These are phyloP conservation scores for Cladophialophora chaetospira DNA, from an alignment of 2,329 filamentous ascomycete species.

Conservation along the genomic window DNA sequence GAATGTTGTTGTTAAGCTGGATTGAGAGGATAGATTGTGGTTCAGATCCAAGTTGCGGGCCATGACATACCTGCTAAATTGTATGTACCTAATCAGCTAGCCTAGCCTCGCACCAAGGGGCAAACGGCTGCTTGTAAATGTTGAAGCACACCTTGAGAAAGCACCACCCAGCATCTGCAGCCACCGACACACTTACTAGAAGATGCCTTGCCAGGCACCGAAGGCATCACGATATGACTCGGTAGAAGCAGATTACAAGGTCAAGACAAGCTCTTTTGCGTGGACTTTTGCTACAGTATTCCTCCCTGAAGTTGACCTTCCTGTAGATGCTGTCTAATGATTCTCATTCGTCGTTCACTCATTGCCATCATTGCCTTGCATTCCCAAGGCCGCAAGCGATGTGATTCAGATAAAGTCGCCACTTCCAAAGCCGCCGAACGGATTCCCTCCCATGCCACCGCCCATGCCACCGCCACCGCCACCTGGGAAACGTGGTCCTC, in stretches of 20 bases:
- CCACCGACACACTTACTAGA: too few relatives aligned
- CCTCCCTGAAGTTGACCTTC: not conserved
- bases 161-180: too few relatives aligned
- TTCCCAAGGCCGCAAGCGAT: not conserved
- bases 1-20: not conserved
- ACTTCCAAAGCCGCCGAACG: conserved; percentile 62
- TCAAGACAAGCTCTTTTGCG: too few relatives aligned
- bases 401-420: conserved; percentile 56
- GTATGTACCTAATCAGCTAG: not conserved
- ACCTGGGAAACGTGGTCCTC: conserved; percentile 49
- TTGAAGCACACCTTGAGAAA: too few relatives aligned
- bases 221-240: too few relatives aligned
- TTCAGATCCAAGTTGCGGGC: not conserved
- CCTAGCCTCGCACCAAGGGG: not conserved
- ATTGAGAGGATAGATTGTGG: conserved; percentile 1
- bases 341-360: not conserved
- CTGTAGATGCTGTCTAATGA: not conserved
- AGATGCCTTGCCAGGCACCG: too few relatives aligned
- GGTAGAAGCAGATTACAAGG: too few relatives aligned
- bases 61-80: conserved; percentile 4
- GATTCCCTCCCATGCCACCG: conserved; percentile 47
- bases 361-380: not conserved
- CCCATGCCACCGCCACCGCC: conserved; percentile 49
- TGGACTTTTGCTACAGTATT: too few relatives aligned
- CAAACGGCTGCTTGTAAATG: not conserved